Conservation (phyloP, 139 green algal species). For the Chlamydomonas sphaeroides region DNA sequence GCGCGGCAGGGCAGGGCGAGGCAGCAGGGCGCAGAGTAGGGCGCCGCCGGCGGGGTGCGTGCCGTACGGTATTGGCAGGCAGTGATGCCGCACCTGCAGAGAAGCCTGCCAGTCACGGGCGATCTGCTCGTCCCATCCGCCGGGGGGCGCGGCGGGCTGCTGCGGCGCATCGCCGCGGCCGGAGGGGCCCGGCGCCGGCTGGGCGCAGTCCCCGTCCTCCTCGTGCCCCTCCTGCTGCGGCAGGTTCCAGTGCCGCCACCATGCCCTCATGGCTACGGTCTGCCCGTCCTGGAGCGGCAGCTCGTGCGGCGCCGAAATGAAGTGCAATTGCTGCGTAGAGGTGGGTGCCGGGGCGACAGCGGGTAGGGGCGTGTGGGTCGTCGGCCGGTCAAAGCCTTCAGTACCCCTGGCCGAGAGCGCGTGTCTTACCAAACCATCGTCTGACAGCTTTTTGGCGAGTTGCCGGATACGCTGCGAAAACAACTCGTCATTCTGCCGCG, state of each 20-base stretch:
- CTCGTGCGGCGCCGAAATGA: constrained; percentile 51
- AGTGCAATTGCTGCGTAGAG: constrained; percentile 53
- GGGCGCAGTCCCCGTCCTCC: neutral
- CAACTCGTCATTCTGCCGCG: constrained; percentile 54
- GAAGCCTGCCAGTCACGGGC: constrained; percentile 47
- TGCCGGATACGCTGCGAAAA: constrained; percentile 50
- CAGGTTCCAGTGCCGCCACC: constrained; percentile 58
- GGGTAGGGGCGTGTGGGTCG: neutral
- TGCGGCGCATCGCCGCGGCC: neutral
- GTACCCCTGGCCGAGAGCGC: too few species aligned
- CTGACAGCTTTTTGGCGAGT: constrained; percentile 45
- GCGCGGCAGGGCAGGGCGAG: too few species aligned
- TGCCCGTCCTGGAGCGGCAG: constrained; percentile 53
- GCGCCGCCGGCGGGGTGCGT: too few species aligned
- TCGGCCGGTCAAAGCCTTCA: too few species aligned
- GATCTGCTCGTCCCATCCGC: constrained; percentile 38
- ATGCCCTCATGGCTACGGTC: constrained; percentile 54
- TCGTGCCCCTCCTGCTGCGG: constrained; percentile 1
- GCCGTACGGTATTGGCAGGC: too few species aligned
- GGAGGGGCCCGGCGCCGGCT: neutral
- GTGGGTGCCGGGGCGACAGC: too few species aligned
- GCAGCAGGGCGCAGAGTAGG: too few species aligned
- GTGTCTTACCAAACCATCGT: too few species aligned
- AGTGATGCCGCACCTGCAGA: constrained; percentile 17
- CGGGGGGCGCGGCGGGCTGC: neutral